Conservation (phyloP, 345 rosid genomes). For the Arabis alpina region DNA sequence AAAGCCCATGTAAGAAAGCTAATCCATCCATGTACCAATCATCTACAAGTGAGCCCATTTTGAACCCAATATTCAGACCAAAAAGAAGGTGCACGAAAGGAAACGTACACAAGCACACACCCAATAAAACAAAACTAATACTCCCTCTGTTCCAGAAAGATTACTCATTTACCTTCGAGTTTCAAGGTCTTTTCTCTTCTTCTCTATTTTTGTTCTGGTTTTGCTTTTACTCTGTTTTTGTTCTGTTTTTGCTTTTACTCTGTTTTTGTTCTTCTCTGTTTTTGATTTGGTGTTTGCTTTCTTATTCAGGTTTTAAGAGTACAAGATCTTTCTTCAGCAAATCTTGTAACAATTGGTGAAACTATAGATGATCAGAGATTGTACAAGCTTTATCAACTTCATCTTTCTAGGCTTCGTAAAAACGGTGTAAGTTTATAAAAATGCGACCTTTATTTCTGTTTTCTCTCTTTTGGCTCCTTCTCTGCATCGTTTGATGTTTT, state of each 20-base stretch:
- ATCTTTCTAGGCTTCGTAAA: slow-evolving; percentile 12
- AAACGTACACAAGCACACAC: slow-evolving; percentile 21
- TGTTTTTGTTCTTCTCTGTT: too few species aligned
- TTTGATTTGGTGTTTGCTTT: not conserved
- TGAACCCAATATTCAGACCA: too few species aligned
- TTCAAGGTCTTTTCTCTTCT: not conserved
- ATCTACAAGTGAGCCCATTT: too few species aligned
- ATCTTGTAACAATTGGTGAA: not conserved
- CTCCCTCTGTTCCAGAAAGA: too few species aligned
- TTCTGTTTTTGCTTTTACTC: not conserved
- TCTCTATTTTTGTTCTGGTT: not conserved
- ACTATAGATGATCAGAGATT: not conserved
- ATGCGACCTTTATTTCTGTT: not conserved
- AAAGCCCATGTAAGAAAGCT: too few species aligned
- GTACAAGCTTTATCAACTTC: slow-evolving; percentile 3
- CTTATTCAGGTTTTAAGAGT: not conserved
- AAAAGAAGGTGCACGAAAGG: not conserved
- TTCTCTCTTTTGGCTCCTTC: not conserved
- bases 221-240: not conserved
- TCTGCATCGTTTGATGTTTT: not conserved
- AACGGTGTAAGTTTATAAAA: not conserved
- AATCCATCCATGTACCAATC: too few species aligned
- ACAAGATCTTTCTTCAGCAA: not conserved
- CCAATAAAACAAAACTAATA: not conserved
- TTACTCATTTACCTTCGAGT: not conserved